A percentile compares a stretch with the other conserved stretches of the same genome.
Evolutionary conservation across 345 rosid species (phyloP).

Genomic region (Litchi chinensis): DNA sequence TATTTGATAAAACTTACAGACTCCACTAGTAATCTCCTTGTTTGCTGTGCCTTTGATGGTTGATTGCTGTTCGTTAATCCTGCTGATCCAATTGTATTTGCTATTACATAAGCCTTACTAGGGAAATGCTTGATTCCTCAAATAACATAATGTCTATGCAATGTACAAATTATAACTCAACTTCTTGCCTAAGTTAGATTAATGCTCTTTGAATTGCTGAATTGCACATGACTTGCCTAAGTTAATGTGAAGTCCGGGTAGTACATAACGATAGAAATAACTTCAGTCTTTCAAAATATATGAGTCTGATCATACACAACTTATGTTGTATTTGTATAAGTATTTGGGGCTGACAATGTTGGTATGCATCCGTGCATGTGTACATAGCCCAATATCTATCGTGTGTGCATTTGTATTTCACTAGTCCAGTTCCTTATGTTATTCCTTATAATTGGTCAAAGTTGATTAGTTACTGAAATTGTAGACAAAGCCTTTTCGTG

Average conservation of each 20-base stretch:
- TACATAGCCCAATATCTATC: not conserved
- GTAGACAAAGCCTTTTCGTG: not conserved
- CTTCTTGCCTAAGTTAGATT: not conserved
- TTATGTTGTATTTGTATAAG: not conserved
- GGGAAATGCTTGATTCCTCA: not conserved
- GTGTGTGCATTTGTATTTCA: not conserved
- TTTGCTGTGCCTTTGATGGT: not conserved
- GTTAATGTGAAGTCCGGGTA: not conserved
- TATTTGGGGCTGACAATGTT: not conserved
- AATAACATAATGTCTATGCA: not conserved
- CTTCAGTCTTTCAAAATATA: not conserved
- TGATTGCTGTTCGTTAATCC: not conserved
- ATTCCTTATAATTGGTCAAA: not conserved
- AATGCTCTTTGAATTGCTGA: not conserved
- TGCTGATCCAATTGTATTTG: not conserved
- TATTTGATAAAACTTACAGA: not conserved
- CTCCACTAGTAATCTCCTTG: not conserved
- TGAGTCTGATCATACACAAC: not conserved
- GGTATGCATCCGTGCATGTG: not conserved
- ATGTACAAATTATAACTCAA: slow-evolving; percentile 1
- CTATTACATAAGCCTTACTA: not conserved
- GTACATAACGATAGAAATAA: not conserved
- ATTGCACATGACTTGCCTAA: not conserved
- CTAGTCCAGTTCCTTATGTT: not conserved
- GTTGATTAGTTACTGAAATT: not conserved